Evolutionary conservation across 495 filamentous ascomycete genomes (phyloP).

Genomic region (Neurospora sp.): DNA sequence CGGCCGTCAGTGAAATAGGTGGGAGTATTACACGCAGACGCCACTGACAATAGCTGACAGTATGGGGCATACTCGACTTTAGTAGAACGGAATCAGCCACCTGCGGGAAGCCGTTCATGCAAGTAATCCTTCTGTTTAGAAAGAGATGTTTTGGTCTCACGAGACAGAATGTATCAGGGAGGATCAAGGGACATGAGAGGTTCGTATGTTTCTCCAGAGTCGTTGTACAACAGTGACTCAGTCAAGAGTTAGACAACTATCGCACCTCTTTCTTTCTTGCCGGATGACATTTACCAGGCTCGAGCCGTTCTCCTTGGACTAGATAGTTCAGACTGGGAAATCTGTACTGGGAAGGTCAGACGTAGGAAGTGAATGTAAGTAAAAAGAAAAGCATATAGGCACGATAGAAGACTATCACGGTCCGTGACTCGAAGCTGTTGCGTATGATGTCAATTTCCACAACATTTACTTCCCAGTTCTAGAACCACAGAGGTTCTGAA

Average conservation of each 20-base stretch:
- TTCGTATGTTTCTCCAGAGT: background rate
- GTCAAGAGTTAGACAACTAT: background rate
- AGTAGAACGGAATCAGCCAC: background rate
- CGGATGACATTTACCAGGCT: background rate
- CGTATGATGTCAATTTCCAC: no score
- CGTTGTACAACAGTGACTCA: background rate
- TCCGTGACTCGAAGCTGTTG: no score
- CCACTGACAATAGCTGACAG: background rate
- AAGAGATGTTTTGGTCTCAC: background rate
- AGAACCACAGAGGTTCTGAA: no score
- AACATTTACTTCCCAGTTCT: no score
- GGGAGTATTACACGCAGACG: background rate
- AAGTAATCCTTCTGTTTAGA: background rate
- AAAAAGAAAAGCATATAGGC: no score
- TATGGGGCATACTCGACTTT: background rate
- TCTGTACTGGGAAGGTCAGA: background rate
- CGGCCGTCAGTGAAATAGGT: no score
- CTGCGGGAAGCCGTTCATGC: background rate
- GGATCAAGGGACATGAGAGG: background rate
- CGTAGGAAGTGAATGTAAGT: background rate
- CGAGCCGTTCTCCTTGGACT: background rate
- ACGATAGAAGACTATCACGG: no score
- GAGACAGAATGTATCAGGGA: background rate
- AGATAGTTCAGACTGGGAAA: background rate
- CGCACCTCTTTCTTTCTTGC: background rate